These are phyloP conservation scores for Diaporthe sp. DNA, from an alignment of 2,329 filamentous ascomycete genomes.

Conservation along the genomic window DNA sequence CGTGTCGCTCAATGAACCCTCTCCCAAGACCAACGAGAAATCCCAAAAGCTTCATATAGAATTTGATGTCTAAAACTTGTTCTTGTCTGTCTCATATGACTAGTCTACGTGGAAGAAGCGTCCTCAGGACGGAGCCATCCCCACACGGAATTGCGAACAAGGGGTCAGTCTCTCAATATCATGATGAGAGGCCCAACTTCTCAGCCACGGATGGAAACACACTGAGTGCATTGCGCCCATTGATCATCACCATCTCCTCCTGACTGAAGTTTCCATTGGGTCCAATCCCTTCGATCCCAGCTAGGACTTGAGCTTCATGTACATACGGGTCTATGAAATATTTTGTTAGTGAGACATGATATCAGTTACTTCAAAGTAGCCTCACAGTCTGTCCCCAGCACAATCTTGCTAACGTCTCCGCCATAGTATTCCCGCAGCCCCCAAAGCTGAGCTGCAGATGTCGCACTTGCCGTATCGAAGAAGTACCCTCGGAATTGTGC, in stretches of 20 bases:
- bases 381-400: constrained; percentile 11
- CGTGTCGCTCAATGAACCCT: too few species aligned
- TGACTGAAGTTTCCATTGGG: not conserved
- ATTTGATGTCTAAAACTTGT: too few species aligned
- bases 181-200: not conserved
- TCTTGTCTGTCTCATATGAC: too few species aligned
- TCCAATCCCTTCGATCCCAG: not conserved
- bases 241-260: not conserved
- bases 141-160: too few species aligned
- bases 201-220: not conserved
- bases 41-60: too few species aligned
- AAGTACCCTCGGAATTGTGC: not conserved
- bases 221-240: not conserved
- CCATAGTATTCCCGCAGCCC: not conserved
- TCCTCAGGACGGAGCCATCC: too few species aligned
- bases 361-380: too few species aligned
- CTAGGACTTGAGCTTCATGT: not conserved
- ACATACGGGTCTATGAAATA: not conserved
- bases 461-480: not conserved
- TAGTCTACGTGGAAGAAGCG: too few species aligned
- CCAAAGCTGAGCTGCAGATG: not conserved
- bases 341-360: not conserved
- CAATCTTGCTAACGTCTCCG: not conserved
- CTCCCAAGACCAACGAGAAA: too few species aligned
- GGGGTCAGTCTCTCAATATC: not conserved